These are phyloP conservation scores for Ogataea hybrid DNA, from an alignment of 1,139 yeast genomes.

Conservation along the genomic window DNA sequence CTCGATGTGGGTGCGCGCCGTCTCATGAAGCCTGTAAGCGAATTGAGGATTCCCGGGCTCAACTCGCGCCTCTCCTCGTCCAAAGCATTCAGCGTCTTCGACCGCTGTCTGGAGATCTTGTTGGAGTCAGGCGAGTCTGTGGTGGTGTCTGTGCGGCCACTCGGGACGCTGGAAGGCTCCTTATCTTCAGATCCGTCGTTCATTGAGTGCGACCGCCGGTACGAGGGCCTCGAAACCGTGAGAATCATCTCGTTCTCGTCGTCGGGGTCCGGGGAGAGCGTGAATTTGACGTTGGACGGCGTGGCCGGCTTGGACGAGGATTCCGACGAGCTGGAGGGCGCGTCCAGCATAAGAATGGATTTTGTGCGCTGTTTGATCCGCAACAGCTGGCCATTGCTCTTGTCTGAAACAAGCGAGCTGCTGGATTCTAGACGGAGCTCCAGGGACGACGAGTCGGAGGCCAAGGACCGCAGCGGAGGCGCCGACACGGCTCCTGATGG, in stretches of 20 bases:
- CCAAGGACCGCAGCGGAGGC: constrained; percentile 3
- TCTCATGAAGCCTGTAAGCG: constrained; percentile 30
- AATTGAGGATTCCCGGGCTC: constrained; percentile 26
- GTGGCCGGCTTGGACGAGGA: constrained; percentile 5
- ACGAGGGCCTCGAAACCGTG: constrained; percentile 14
- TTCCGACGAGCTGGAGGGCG: constrained; percentile 13
- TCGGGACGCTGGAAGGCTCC: background rate
- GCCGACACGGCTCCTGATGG: constrained; percentile 1
- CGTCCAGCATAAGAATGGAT: constrained; percentile 26
- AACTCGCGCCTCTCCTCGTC: constrained; percentile 21
- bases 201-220: constrained; percentile 19
- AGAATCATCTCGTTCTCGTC: constrained; percentile 5
- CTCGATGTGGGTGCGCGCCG: constrained; percentile 17
- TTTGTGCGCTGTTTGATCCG: constrained; percentile 24
- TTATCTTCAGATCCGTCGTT: constrained; percentile 11
- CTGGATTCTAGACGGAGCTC: constrained; percentile 11
- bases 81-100: constrained; percentile 28
- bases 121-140: constrained; percentile 7
- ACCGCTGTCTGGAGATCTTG: constrained; percentile 25
- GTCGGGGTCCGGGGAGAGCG: constrained; percentile 15
- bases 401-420: constrained; percentile 19
- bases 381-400: constrained; percentile 20
- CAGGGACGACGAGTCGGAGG: constrained; percentile 4
- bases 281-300: constrained; percentile 15
- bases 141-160: constrained; percentile 5